Percentiles rank a stretch among this genome's conserved stretches.
Evolutionary conservation across 306 rosid species (phyloP).

Genomic region (Trichosanthes cucumerina): DNA sequence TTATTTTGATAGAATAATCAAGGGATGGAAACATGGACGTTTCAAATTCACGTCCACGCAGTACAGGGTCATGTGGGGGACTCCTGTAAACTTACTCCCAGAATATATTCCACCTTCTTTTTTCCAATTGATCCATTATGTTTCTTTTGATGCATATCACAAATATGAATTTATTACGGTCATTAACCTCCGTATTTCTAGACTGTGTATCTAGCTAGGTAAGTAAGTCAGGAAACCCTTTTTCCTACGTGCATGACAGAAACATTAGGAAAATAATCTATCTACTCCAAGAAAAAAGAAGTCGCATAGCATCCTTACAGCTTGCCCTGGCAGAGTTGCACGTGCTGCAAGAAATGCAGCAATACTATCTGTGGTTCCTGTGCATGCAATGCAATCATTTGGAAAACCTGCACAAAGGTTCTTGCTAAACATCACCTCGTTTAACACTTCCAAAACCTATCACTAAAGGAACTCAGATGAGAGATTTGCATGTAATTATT

Average conservation of each 20-base stretch:
- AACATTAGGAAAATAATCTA: neutral
- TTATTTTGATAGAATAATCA: neutral
- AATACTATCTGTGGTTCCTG: constrained; percentile 94
- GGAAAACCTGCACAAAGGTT: constrained; percentile 50
- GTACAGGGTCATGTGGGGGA: neutral
- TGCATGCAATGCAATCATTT: constrained; percentile 62
- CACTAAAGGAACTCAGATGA: neutral
- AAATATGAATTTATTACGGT: neutral
- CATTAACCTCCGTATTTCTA: neutral
- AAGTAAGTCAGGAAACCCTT: neutral
- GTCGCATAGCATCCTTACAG: constrained; percentile 39
- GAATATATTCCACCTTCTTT: neutral
- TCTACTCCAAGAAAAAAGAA: constrained; percentile 2
- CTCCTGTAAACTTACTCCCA: neutral
- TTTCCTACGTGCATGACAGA: neutral
- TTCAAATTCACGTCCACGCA: neutral
- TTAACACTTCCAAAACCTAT: neutral
- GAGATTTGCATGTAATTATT: neutral
- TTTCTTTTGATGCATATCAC: neutral
- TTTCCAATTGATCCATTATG: neutral
- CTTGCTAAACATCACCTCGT: neutral
- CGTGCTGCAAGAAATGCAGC: constrained; percentile 94
- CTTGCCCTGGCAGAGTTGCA: constrained; percentile 75
- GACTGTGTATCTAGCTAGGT: neutral
- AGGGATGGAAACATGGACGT: neutral